Conservation (phyloP, 208 protist species). For the Wallacemonas sp. region DNA sequence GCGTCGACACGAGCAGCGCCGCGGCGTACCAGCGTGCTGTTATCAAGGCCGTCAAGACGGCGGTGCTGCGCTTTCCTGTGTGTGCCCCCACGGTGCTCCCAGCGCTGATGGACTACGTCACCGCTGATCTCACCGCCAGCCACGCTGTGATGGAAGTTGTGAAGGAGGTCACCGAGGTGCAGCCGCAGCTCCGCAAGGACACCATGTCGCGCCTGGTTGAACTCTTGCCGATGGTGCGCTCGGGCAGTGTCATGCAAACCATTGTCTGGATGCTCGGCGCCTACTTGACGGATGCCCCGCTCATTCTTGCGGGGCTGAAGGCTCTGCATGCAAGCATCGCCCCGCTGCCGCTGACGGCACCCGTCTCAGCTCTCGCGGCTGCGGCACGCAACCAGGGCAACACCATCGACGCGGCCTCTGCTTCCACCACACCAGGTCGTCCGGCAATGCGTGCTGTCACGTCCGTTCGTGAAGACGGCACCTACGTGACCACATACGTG, state of each 20-base stretch:
- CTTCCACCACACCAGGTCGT: neutral
- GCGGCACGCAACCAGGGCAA: constrained; percentile 12
- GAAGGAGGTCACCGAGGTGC: constrained; percentile 92
- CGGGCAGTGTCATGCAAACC: constrained; percentile 67
- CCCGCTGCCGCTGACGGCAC: constrained; percentile 62
- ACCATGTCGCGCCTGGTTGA: constrained; percentile 61
- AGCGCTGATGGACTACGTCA: constrained; percentile 95
- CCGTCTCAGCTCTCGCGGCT: constrained; percentile 37
- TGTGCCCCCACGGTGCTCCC: constrained; percentile 79
- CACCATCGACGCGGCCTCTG: constrained; percentile 11
- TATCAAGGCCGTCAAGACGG: constrained; percentile 92
- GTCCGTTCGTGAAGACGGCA: constrained; percentile 89
- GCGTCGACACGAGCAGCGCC: constrained; percentile 1
- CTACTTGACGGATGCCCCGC: constrained; percentile 63
- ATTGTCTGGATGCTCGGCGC: constrained; percentile 95
- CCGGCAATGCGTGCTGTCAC: constrained; percentile 60
- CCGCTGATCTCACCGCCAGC: constrained; percentile 69
- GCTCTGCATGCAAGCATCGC: constrained; percentile 43
- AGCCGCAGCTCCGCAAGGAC: constrained; percentile 78
- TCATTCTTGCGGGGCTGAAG: constrained; percentile 53
- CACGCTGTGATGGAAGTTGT: constrained; percentile 94
- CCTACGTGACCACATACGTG: constrained; percentile 91
- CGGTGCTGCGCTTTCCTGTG: constrained; percentile 89
- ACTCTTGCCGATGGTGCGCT: constrained; percentile 63
- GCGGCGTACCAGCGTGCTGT: constrained; percentile 76